Evolutionary conservation across 768 basidiomycete species (phyloP), one percentile per base, ranked within the genome.

Genomic region (Rhodotorula sphaerocarpa): DNA sequence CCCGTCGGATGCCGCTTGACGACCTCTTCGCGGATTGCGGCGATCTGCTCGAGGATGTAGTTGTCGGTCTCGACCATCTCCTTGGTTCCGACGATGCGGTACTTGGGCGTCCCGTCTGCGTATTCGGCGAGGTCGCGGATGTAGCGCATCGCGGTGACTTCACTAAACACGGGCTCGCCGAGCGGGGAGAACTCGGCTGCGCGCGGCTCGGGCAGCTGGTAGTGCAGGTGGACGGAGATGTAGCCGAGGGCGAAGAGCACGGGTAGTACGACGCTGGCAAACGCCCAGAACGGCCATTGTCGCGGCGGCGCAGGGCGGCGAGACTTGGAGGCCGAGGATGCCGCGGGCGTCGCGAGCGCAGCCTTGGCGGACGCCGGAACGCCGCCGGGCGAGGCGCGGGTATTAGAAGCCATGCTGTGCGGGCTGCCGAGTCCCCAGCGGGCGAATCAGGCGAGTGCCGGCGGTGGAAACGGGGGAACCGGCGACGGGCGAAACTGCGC

Each of bases 21-120:
- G 72, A 90, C 92, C 55, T 83, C 75, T 36, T 75, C 74, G 70
- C 83, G 78, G 42, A 92, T 74, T 47, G 78, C 78, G 56, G 83
- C 76, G 4, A 86, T 85, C 70, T 85, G 82, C 50, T 81, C 76
- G 27, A 84, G 72, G 80, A 92, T 84, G 84, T 90, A 96, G 30
- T 79, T 76, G 70, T 95, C 91, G 6, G 86, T 90, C 31, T 83
- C 74, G 0, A 87, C 86, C 76, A 93, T 90, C 74, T 96, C 90
- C 36, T 80, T 79, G 1, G 91, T 90, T 1, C 93, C 93, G 15
- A 93, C 50, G 0, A 88, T 95, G 51, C 93, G 80, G 76, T 84
- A 96, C 3, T 91, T 36, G 5, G 67, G 92, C 50, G 91, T 89
- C 9, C 82, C 84, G 72, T 91, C 90, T 9, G 48, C 47, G 58